Evolutionary conservation across 805 yeast genomes (phyloP).

Genomic region (Jamesozyma lodderae): DNA sequence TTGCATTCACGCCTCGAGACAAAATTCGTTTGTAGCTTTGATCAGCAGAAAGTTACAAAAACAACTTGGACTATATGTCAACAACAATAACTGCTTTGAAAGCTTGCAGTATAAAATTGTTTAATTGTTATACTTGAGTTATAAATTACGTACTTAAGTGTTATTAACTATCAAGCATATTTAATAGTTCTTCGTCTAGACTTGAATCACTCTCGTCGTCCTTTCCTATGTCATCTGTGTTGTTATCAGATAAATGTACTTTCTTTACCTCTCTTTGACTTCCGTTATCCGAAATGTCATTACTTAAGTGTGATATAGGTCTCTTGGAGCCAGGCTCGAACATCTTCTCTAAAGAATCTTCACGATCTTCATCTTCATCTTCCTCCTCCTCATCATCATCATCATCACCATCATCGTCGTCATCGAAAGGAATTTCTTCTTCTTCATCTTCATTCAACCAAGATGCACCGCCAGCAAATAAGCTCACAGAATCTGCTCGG

Average conservation of each 20-base stretch:
- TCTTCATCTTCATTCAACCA: slow-evolving; percentile 30
- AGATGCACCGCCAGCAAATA: slow-evolving; percentile 26
- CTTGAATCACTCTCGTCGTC: slow-evolving; percentile 22
- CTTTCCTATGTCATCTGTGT: slow-evolving; percentile 3
- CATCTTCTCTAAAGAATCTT: slow-evolving; percentile 6
- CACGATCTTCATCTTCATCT: slow-evolving; percentile 10
- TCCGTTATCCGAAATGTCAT: no score
- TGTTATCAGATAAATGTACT: background rate
- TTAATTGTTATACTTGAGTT: no score
- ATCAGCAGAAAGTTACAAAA: no score
- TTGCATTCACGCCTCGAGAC: no score
- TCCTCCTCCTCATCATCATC: slow-evolving; percentile 19
- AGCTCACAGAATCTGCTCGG: slow-evolving; percentile 6
- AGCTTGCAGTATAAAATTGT: no score
- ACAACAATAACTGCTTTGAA: no score
- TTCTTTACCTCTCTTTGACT: background rate
- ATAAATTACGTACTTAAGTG: no score
- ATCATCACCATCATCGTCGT: slow-evolving; percentile 25
- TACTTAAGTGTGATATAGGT: no score
- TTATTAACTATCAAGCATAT: slow-evolving; percentile 17
- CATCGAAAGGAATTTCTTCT: slow-evolving; percentile 18
- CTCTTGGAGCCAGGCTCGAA: no score
- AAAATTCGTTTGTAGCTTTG: no score
- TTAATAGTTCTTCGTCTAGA: slow-evolving; percentile 26
- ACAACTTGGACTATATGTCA: no score